These are phyloP conservation scores for Saccharomyces mikatae DNA, from an alignment of 805 yeast species.

Conservation along the genomic window DNA sequence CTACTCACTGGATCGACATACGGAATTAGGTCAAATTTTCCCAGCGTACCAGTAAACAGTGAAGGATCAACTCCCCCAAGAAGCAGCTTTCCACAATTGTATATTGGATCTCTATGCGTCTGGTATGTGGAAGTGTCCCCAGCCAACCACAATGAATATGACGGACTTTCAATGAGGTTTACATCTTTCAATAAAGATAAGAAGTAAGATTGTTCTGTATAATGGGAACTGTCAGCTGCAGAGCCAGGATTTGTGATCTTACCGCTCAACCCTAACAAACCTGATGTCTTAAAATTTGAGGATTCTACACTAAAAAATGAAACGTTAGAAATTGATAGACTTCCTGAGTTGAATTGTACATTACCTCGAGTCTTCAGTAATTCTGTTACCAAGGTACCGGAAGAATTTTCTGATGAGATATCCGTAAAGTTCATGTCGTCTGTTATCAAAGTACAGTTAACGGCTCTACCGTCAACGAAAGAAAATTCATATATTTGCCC, in stretches of 20 bases:
- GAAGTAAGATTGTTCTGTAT: conserved; percentile 24
- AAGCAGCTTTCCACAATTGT: conserved; percentile 33
- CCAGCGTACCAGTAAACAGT: conserved; percentile 40
- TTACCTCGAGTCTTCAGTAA: not conserved
- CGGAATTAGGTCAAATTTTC: conserved; percentile 44
- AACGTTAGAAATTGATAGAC: conserved; percentile 17
- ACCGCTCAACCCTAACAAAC: conserved; percentile 43
- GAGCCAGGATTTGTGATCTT: conserved; percentile 9
- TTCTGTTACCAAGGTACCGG: not conserved
- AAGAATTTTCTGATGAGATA: not conserved
- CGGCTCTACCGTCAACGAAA: conserved; percentile 19
- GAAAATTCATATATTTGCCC: conserved; percentile 9
- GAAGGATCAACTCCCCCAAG: conserved; percentile 53
- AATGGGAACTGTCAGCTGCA: conserved; percentile 12
- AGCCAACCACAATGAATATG: conserved; percentile 40
- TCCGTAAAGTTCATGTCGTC: conserved; percentile 18
- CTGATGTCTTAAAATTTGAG: conserved; percentile 31
- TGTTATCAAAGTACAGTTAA: conserved; percentile 19
- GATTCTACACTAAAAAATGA: conserved; percentile 34
- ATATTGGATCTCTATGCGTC: conserved; percentile 3
- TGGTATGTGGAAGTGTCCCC: conserved; percentile 13
- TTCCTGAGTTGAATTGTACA: not conserved
- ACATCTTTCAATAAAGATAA: conserved; percentile 28
- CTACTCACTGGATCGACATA: conserved; percentile 19
- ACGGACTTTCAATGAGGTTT: conserved; percentile 30